A percentile compares a stretch with the other conserved stretches of the same genome.
Conservation (phyloP, 768 basidiomycete species). For the Amanita jacksonii region DNA sequence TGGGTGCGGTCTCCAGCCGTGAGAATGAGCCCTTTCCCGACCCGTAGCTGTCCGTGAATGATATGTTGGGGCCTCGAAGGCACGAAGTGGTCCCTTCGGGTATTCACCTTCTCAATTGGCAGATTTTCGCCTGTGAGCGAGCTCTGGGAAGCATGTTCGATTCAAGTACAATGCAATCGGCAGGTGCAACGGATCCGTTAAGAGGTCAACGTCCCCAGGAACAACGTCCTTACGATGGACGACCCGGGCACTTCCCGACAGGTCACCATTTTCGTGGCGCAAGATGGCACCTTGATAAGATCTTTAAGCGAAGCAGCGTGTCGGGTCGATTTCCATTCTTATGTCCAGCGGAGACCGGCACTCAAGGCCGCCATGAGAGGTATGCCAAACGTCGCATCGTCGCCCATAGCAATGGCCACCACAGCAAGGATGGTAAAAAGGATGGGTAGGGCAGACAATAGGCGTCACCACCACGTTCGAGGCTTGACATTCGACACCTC, state of each 20-base stretch:
- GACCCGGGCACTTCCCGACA: conserved; percentile 15
- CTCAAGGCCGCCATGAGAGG: conserved; percentile 26
- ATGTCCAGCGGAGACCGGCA: conserved; percentile 20
- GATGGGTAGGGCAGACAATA: conserved; percentile 23
- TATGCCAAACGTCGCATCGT: conserved; percentile 23
- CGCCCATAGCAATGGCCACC: conserved; percentile 23
- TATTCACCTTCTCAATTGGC: conserved; percentile 22
- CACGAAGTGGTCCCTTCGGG: conserved; percentile 14
- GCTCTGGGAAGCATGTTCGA: conserved; percentile 26
- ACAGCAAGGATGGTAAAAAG: conserved; percentile 21
- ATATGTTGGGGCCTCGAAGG: conserved; percentile 24
- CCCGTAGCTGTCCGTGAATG: conserved; percentile 25
- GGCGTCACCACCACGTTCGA: conserved; percentile 17
- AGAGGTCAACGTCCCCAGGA: conserved; percentile 21
- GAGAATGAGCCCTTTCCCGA: conserved; percentile 22
- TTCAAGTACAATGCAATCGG: conserved; percentile 23
- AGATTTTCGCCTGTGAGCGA: conserved; percentile 27
- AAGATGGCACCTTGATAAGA: conserved; percentile 23
- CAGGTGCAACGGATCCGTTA: conserved; percentile 26
- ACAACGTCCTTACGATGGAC: conserved; percentile 22
- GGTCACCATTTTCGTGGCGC: conserved; percentile 12
- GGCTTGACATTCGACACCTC: conserved; percentile 22
- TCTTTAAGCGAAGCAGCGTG: conserved; percentile 24
- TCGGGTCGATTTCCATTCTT: conserved; percentile 24
- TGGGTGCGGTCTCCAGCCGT: conserved; percentile 24